A percentile compares a stretch with the other conserved stretches of the same genome.
Evolutionary conservation across 1,284 basidiomycete genomes (phyloP).

Genomic region (Filobasidium uniguttulatum): DNA sequence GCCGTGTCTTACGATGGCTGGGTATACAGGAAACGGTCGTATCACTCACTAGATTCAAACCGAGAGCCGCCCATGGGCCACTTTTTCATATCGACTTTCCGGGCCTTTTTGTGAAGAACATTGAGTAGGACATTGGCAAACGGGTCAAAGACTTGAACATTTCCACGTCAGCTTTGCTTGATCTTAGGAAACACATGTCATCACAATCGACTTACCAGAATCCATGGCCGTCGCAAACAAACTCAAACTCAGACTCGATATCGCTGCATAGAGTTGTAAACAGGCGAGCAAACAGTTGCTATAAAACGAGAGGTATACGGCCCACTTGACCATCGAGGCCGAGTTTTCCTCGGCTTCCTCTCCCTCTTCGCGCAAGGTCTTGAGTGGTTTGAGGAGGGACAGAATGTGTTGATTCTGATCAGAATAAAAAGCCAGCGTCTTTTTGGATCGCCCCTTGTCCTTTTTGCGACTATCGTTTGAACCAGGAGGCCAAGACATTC

Average conservation of each 20-base stretch:
- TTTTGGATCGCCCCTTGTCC: conserved; percentile 23
- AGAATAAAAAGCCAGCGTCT: conserved; percentile 49
- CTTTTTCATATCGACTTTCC: conserved; percentile 58
- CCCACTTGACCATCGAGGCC: conserved; percentile 62
- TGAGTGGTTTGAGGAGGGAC: conserved; percentile 74
- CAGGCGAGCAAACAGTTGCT: conserved; percentile 51
- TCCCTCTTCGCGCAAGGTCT: conserved; percentile 45
- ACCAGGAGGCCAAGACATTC: neutral
- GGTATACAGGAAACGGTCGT: no score
- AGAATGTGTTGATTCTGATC: conserved; percentile 81
- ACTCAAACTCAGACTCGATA: conserved; percentile 70
- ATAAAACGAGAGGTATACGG: conserved; percentile 66
- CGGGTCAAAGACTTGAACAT: conserved; percentile 57
- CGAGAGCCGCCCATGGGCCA: conserved; percentile 88
- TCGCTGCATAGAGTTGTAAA: conserved; percentile 54
- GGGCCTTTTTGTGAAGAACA: conserved; percentile 63
- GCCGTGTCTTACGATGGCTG: no score
- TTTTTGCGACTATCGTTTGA: conserved; percentile 16
- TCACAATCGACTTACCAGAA: conserved; percentile 38
- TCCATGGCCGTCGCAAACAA: conserved; percentile 82
- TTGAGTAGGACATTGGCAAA: conserved; percentile 78
- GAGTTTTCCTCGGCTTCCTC: conserved; percentile 23
- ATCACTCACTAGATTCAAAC: conserved; percentile 57
- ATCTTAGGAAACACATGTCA: neutral
- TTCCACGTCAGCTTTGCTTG: neutral